phyloP scores from a whole-genome alignment of 2,329 filamentous ascomycete species.

The Pestalotiopsis sp. region DNA sequence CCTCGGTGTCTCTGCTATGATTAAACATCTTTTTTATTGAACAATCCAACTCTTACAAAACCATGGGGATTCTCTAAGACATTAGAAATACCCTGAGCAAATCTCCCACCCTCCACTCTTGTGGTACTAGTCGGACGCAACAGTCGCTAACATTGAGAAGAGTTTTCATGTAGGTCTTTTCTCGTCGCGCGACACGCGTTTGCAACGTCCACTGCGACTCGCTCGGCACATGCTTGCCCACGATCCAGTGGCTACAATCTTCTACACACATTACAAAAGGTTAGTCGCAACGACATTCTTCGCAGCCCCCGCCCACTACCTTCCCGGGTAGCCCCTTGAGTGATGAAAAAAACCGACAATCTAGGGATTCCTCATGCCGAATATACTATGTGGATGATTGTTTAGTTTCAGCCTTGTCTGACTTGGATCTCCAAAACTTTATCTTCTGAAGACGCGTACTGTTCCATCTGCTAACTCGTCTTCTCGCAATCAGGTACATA shows the following conservation, averaged over 20 bases:
- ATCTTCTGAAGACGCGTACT: slow-evolving; percentile 21
- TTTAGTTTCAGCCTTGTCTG: slow-evolving; percentile 74
- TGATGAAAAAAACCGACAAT: slow-evolving; percentile 65
- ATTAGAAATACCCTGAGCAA: slow-evolving; percentile 63
- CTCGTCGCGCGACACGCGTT: background rate
- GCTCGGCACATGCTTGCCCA: background rate
- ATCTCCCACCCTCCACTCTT: slow-evolving; percentile 15
- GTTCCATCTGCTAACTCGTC: slow-evolving; percentile 39
- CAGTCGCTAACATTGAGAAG: slow-evolving; percentile 18
- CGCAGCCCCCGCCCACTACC: background rate
- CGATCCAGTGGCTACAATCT: background rate
- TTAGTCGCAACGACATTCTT: slow-evolving; percentile 33
- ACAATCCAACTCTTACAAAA: slow-evolving; percentile 67
- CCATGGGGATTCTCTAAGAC: slow-evolving; percentile 56
- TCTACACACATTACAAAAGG: slow-evolving; percentile 42
- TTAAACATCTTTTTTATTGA: slow-evolving; percentile 45
- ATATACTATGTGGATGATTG: slow-evolving; percentile 64
- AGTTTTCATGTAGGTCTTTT: background rate
- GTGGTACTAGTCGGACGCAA: background rate
- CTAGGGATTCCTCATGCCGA: slow-evolving; percentile 71
- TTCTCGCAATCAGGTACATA: slow-evolving; percentile 45
- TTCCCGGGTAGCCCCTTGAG: slow-evolving; percentile 33
- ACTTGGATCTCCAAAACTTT: slow-evolving; percentile 38
- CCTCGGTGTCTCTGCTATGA: slow-evolving; percentile 39
- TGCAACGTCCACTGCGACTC: background rate